Percentiles rank a stretch among this genome's conserved stretches.
These are phyloP conservation scores for Aureobasidium melanogenum DNA, from an alignment of 2,329 filamentous ascomycete genomes.

Conservation along the genomic window DNA sequence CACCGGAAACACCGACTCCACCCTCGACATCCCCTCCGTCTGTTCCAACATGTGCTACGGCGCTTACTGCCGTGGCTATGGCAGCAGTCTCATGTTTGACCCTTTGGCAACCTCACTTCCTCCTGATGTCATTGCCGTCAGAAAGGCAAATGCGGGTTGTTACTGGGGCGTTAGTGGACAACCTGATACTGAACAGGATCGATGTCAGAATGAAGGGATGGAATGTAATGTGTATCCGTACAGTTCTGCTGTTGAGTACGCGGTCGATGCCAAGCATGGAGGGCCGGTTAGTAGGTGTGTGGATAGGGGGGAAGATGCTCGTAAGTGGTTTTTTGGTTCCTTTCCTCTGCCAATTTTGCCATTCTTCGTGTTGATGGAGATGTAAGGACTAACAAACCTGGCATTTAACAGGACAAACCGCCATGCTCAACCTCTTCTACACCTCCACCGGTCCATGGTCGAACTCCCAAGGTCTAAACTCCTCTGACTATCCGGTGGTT, in stretches of 20 bases:
- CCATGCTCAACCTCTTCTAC: neutral
- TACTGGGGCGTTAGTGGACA: neutral
- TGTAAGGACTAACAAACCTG: neutral
- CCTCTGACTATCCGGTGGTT: neutral
- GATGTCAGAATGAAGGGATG: neutral
- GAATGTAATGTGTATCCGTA: neutral
- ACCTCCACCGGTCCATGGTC: neutral
- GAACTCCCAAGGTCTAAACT: neutral
- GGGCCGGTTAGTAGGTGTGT: neutral
- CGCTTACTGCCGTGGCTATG: neutral
- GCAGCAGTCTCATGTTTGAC: neutral
- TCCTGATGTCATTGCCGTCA: neutral
- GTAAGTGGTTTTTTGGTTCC: neutral
- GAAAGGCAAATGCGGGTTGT: neutral
- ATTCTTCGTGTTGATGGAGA: neutral
- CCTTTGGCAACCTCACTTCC: neutral
- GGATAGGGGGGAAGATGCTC: neutral
- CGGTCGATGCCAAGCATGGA: neutral
- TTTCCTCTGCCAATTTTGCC: too few relatives aligned
- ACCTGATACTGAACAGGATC: too few relatives aligned
- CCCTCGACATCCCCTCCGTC: neutral
- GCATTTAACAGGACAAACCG: neutral
- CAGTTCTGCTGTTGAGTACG: neutral
- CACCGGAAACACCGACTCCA: neutral
- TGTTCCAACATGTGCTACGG: slow-evolving; percentile 2